Conservation (phyloP, 2,329 filamentous ascomycete genomes). For the Pestalotiopsis sp. region DNA sequence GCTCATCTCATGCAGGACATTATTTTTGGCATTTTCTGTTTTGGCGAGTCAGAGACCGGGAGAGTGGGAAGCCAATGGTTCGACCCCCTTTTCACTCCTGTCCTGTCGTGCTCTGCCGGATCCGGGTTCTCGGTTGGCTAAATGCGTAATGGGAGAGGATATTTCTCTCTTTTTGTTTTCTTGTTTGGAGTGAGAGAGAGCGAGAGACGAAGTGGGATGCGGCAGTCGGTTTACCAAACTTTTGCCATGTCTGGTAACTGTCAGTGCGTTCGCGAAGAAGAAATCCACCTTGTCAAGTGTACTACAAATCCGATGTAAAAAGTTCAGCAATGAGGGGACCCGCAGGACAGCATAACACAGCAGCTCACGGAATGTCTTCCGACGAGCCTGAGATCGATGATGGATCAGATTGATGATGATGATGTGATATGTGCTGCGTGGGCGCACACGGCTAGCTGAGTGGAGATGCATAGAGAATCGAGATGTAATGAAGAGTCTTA, state of each 20-base stretch:
- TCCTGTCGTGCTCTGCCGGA: neutral
- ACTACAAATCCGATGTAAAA: too few relatives aligned
- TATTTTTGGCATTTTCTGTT: neutral
- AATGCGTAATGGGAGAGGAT: neutral
- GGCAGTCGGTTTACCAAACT: neutral
- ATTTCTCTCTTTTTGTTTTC: too few relatives aligned
- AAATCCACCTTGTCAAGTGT: neutral
- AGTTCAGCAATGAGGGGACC: neutral
- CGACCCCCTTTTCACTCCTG: neutral
- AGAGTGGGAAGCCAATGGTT: neutral
- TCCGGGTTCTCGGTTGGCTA: constrained; percentile 3
- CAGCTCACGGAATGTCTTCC: neutral
- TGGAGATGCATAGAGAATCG: neutral
- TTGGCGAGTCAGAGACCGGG: neutral
- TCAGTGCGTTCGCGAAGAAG: neutral
- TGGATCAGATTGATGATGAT: neutral
- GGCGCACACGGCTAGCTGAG: neutral
- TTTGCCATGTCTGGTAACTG: neutral
- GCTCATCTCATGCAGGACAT: too few relatives aligned
- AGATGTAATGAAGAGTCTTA: neutral
- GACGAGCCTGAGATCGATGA: neutral
- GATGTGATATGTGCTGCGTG: neutral
- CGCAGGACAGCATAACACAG: neutral
- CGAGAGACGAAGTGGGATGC: neutral
- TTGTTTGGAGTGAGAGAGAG: neutral